These are phyloP conservation scores for Nissolia schottii DNA, from an alignment of 306 rosid genomes.

Conservation along the genomic window DNA sequence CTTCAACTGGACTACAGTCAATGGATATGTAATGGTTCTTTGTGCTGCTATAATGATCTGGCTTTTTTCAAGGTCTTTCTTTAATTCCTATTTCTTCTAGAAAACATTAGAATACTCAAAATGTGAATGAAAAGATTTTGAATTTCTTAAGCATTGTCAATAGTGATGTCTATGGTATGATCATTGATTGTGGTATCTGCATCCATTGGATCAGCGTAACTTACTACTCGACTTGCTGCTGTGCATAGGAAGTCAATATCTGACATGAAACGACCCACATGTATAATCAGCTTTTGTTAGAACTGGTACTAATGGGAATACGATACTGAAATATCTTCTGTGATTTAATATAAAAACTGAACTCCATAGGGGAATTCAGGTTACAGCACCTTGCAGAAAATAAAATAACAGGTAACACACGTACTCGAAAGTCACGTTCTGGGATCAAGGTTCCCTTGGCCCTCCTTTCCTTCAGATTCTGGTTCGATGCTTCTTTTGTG, in stretches of 20 bases:
- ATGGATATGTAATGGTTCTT: conserved; percentile 47
- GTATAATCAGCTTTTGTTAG: not conserved
- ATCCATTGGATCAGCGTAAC: not conserved
- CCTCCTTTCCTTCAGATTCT: too few species aligned
- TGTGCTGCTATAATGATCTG: conserved; percentile 9
- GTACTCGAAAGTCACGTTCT: too few species aligned
- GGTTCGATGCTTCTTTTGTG: too few species aligned
- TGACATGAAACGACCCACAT: not conserved
- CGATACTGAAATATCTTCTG: too few species aligned
- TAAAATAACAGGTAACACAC: too few species aligned
- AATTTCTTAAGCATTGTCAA: not conserved
- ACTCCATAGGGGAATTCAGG: too few species aligned
- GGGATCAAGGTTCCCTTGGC: too few species aligned
- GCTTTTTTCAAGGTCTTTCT: not conserved
- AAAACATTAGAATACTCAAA: conserved; percentile 2
- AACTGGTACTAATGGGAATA: too few species aligned
- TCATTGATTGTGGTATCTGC: not conserved
- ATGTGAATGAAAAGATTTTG: conserved; percentile 7
- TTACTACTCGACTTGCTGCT: not conserved
- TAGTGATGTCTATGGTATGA: not conserved
- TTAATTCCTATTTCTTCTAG: not conserved
- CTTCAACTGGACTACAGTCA: conserved; percentile 34
- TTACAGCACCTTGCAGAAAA: too few species aligned
- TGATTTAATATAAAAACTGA: too few species aligned
- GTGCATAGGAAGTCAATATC: not conserved